These are phyloP conservation scores for Amylostereum chailletii DNA, from an alignment of 1,284 basidiomycete species.

Conservation along the genomic window DNA sequence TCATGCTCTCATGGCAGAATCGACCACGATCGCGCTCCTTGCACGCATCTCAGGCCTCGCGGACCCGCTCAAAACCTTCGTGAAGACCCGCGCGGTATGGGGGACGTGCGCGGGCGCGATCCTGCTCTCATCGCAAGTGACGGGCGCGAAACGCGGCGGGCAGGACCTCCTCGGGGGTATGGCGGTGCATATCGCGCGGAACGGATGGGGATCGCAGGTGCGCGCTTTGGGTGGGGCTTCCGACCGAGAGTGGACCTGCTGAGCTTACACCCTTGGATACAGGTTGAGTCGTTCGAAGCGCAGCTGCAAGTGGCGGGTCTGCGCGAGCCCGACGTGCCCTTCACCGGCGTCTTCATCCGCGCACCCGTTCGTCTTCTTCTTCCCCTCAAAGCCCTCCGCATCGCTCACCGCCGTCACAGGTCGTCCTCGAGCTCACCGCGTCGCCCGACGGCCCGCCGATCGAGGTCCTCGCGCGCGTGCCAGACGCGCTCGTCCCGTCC, in stretches of 20 bases:
- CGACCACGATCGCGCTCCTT: conserved; percentile 88
- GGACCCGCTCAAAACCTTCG: conserved; percentile 71
- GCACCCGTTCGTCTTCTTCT: conserved; percentile 61
- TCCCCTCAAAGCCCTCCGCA: conserved; percentile 4
- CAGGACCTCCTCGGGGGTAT: conserved; percentile 85
- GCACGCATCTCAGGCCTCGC: conserved; percentile 74
- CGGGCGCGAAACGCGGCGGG: conserved; percentile 80
- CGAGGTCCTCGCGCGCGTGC: conserved; percentile 67
- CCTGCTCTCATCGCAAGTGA: conserved; percentile 66
- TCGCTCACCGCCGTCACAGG: conserved; percentile 31
- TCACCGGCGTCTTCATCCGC: conserved; percentile 90
- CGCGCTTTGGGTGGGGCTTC: conserved; percentile 8
- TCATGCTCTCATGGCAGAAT: conserved; percentile 42
- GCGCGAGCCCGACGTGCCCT: conserved; percentile 51
- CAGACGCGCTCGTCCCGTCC: conserved; percentile 48
- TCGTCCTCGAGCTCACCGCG: conserved; percentile 43
- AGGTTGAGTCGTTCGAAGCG: conserved; percentile 89
- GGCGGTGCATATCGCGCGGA: conserved; percentile 75
- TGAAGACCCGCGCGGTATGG: conserved; percentile 73
- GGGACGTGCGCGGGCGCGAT: conserved; percentile 98
- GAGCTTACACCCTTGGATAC: conserved; percentile 4
- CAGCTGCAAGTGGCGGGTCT: conserved; percentile 63
- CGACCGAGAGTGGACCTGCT: neutral
- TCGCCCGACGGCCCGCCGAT: conserved; percentile 41
- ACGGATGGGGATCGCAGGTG: conserved; percentile 85